phyloP scores from a whole-genome alignment of 176 grass and related monocot genomes.

The Oryza rufipogon region DNA sequence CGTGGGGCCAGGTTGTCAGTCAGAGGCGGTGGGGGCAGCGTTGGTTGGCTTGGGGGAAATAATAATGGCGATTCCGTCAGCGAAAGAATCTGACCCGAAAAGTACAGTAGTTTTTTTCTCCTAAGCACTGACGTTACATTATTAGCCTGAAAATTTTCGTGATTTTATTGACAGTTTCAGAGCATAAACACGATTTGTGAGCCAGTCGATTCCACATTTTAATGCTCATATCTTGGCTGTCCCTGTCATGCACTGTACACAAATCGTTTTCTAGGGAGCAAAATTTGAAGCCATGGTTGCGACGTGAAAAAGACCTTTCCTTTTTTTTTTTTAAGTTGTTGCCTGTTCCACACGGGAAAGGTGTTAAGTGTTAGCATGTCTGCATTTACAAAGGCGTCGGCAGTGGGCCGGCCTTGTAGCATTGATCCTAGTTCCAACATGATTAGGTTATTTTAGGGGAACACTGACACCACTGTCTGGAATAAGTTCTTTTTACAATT shows the following conservation, averaged over 20 bases:
- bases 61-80: background rate
- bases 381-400: background rate
- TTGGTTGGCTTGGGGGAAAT: background rate
- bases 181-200: background rate
- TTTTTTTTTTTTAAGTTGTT: background rate
- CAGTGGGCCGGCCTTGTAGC: background rate
- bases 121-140: background rate
- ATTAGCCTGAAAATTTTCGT: background rate
- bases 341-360: background rate
- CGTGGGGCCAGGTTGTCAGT: conserved; percentile 9
- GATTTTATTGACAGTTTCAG: background rate
- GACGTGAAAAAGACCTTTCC: background rate
- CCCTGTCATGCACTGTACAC: background rate
- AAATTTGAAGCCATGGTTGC: background rate
- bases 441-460: background rate
- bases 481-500: conserved; percentile 1
- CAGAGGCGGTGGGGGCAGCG: background rate
- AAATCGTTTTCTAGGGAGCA: background rate
- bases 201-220: no score
- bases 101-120: background rate
- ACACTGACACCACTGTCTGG: conserved; percentile 4
- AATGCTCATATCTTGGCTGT: background rate
- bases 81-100: background rate
- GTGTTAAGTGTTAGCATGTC: background rate
- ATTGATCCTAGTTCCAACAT: conserved; percentile 14